Percentiles rank a stretch among this genome's conserved stretches.
These are phyloP conservation scores for barrel medic (Medicago truncatula) DNA, from an alignment of 306 rosid genomes.

Conservation along the genomic window DNA sequence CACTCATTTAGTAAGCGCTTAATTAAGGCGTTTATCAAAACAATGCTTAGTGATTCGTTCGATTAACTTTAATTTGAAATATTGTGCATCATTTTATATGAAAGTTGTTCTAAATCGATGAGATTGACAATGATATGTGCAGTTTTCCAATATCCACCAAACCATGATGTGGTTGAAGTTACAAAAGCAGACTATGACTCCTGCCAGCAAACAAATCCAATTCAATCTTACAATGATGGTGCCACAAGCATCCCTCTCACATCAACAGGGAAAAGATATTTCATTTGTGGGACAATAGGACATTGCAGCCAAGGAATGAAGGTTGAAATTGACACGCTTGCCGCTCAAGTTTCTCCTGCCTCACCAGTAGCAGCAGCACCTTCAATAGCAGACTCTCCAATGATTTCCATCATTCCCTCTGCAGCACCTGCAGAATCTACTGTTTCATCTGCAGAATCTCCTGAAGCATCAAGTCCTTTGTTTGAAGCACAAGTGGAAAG, in stretches of 20 bases:
- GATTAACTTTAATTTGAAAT: slow-evolving; percentile 17
- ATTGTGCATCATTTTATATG: not conserved
- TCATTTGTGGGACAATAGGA: slow-evolving; percentile 75
- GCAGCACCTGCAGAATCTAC: slow-evolving; percentile 33
- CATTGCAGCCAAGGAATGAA: slow-evolving; percentile 88
- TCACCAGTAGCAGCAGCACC: slow-evolving; percentile 49
- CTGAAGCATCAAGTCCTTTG: slow-evolving; percentile 47
- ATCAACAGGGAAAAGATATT: slow-evolving; percentile 76
- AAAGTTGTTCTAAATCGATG: slow-evolving; percentile 13
- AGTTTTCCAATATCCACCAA: slow-evolving; percentile 74
- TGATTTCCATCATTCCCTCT: slow-evolving; percentile 44
- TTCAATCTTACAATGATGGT: slow-evolving; percentile 65
- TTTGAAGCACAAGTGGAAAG: slow-evolving; percentile 33
- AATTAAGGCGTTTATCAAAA: not conserved
- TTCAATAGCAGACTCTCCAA: slow-evolving; percentile 40
- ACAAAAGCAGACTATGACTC: slow-evolving; percentile 71
- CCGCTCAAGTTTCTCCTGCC: slow-evolving; percentile 48
- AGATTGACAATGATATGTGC: slow-evolving; percentile 43
- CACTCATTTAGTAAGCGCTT: not conserved
- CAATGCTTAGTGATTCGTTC: not conserved
- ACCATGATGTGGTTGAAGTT: slow-evolving; percentile 80
- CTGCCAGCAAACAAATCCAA: slow-evolving; percentile 60
- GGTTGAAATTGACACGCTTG: slow-evolving; percentile 70
- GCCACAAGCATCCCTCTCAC: slow-evolving; percentile 65
- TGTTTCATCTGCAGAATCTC: slow-evolving; percentile 45